These are phyloP conservation scores for Botrytis elliptica DNA, from an alignment of 2,329 filamentous ascomycete species.

Conservation along the genomic window DNA sequence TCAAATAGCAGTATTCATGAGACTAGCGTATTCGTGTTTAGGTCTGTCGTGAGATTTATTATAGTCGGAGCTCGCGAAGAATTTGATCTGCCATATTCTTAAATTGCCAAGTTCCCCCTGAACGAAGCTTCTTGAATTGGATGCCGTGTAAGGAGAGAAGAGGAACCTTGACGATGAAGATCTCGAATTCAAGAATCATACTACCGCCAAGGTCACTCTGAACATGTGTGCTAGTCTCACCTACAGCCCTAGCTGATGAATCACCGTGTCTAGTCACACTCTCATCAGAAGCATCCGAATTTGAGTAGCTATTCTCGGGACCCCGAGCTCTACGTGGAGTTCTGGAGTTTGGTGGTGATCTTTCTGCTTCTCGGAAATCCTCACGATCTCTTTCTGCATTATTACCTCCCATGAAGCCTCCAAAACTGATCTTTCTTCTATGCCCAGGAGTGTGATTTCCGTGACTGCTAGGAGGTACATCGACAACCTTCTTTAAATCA, in stretches of 20 bases:
- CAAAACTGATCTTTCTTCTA: slow-evolving; percentile 79
- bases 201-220: slow-evolving; percentile 84
- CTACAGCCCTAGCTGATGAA: slow-evolving; percentile 62
- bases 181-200: slow-evolving; percentile 87
- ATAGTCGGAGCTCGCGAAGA: slow-evolving; percentile 75
- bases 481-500: slow-evolving; percentile 72
- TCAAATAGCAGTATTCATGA: background rate
- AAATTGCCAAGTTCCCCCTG: slow-evolving; percentile 96
- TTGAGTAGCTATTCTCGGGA: slow-evolving; percentile 72
- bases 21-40: background rate
- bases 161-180: slow-evolving; percentile 96
- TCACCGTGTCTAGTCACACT: slow-evolving; percentile 58
- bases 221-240: slow-evolving; percentile 89
- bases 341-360: slow-evolving; percentile 49
- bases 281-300: slow-evolving; percentile 83
- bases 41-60: background rate
- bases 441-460: slow-evolving; percentile 55
- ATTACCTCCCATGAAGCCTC: slow-evolving; percentile 58
- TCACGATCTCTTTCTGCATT: slow-evolving; percentile 63
- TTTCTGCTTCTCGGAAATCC: slow-evolving; percentile 64
- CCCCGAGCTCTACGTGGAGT: slow-evolving; percentile 42
- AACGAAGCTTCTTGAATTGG: slow-evolving; percentile 88
- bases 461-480: slow-evolving; percentile 56
- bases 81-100: slow-evolving; percentile 98
- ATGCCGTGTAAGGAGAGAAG: slow-evolving; percentile 90